These are phyloP conservation scores for Phytopythium vexans DNA, from an alignment of 352 stramenopile species.

Conservation along the genomic window DNA sequence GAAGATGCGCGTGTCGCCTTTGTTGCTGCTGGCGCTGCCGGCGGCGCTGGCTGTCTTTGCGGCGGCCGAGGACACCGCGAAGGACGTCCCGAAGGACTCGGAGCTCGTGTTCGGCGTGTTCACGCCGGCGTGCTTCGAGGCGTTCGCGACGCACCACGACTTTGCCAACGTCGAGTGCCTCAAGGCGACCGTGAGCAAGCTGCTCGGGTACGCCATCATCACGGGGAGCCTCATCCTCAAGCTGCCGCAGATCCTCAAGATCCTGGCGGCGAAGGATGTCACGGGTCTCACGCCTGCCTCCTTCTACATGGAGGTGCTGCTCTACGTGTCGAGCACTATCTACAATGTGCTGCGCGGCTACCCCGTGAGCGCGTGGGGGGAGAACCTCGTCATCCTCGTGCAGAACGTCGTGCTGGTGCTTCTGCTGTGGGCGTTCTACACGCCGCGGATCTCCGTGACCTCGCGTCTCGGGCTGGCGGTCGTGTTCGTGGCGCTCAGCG, in stretches of 20 bases:
- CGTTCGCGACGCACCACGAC: conserved; percentile 78
- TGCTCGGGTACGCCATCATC: conserved; percentile 87
- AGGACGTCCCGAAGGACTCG: conserved; percentile 8
- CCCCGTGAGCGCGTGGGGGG: conserved; percentile 82
- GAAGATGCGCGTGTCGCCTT: conserved; percentile 2
- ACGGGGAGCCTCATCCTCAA: conserved; percentile 83
- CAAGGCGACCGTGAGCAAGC: conserved; percentile 83
- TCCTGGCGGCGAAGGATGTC: conserved; percentile 72
- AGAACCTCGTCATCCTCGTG: conserved; percentile 82
- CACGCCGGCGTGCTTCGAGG: conserved; percentile 74
- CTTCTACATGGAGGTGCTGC: conserved; percentile 88
- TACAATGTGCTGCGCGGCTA: conserved; percentile 87
- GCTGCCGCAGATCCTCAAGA: conserved; percentile 89
- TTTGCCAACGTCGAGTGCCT: conserved; percentile 80
- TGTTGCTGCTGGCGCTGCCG: conserved; percentile 10
- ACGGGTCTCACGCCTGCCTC: conserved; percentile 80
- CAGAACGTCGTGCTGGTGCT: conserved; percentile 85
- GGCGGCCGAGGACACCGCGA: conserved; percentile 2
- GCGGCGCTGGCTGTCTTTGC: conserved; percentile 6
- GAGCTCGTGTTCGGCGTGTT: conserved; percentile 73
- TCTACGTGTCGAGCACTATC: conserved; percentile 75
- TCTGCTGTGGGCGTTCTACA: conserved; percentile 72
- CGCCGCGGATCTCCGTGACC: conserved; percentile 45
- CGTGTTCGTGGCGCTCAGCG: conserved; percentile 42
- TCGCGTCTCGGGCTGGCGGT: conserved; percentile 47